These are phyloP conservation scores for Boechera retrofracta DNA, from an alignment of 345 rosid species.

Conservation along the genomic window DNA sequence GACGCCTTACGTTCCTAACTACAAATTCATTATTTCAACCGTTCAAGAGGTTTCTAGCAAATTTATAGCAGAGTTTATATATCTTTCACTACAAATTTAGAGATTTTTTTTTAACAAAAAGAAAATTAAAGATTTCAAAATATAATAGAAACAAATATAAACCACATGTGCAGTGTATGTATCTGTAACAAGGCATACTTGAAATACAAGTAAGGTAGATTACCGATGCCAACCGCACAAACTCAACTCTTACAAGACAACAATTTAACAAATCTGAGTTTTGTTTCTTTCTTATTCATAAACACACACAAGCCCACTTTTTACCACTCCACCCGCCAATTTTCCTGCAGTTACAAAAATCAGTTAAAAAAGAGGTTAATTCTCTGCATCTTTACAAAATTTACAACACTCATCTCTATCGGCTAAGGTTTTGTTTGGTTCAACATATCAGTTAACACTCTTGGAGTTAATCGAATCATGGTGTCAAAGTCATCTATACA, in stretches of 20 bases:
- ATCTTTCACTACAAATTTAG: neutral
- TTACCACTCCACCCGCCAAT: slow-evolving; percentile 23
- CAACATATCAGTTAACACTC: neutral
- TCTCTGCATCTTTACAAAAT: neutral
- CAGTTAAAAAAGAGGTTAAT: neutral
- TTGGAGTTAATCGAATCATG: neutral
- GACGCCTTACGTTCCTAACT: too few relatives aligned
- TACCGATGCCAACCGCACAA: slow-evolving; percentile 19
- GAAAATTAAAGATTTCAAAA: neutral
- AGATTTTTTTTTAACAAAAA: neutral
- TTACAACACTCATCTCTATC: neutral
- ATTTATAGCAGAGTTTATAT: neutral
- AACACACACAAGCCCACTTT: slow-evolving; percentile 7
- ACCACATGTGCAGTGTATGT: neutral
- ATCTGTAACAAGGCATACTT: neutral
- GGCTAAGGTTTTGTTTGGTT: neutral
- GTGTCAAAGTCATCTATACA: neutral
- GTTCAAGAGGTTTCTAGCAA: too few relatives aligned
- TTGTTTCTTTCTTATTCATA: slow-evolving; percentile 35
- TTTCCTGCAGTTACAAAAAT: slow-evolving; percentile 39
- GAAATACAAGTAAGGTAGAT: neutral
- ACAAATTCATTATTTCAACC: too few relatives aligned
- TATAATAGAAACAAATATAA: neutral
- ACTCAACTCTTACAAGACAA: slow-evolving; percentile 34
- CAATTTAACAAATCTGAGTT: slow-evolving; percentile 4